Conservation (phyloP, 192 early-diverging fungal genomes). For the Borealophlyctis nickersoniae region DNA sequence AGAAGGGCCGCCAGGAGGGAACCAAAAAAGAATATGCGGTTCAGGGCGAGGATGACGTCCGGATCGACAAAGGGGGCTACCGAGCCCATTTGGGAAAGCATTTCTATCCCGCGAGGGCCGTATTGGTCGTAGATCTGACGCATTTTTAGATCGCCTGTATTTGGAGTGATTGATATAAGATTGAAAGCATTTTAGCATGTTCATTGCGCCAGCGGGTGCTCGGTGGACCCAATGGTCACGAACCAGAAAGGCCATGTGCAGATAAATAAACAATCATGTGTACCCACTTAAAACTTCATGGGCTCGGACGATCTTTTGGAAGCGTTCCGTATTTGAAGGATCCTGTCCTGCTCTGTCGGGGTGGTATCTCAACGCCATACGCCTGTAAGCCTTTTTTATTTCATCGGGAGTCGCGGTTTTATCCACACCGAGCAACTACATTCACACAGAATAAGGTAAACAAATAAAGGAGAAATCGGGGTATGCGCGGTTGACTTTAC, state of each 20-base stretch:
- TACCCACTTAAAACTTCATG: constrained; percentile 70
- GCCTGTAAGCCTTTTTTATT: too few relatives aligned
- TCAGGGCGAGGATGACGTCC: constrained; percentile 39
- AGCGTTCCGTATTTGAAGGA: constrained; percentile 57
- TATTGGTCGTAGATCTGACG: constrained; percentile 91
- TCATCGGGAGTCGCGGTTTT: too few relatives aligned
- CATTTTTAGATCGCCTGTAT: constrained; percentile 65
- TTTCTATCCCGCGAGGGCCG: constrained; percentile 46
- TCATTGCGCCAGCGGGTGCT: constrained; percentile 7
- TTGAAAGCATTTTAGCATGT: constrained; percentile 38
- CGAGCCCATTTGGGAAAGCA: constrained; percentile 39
- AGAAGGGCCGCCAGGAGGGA: constrained; percentile 52
- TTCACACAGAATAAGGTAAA: too few relatives aligned
- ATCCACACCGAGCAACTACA: too few relatives aligned
- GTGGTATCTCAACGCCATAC: constrained; percentile 60
- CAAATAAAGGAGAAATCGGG: too few relatives aligned
- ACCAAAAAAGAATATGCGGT: constrained; percentile 34
- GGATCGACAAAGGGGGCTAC: constrained; percentile 47
- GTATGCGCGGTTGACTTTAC: too few relatives aligned
- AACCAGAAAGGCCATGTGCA: too few relatives aligned
- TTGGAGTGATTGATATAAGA: too few relatives aligned
- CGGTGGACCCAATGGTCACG: not conserved
- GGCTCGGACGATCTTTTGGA: constrained; percentile 82
- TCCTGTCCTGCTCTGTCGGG: constrained; percentile 64
- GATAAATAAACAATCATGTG: too few relatives aligned